phyloP scores from a whole-genome alignment of 1,139 yeast genomes.

The Sugiyamaella grinbergsii region DNA sequence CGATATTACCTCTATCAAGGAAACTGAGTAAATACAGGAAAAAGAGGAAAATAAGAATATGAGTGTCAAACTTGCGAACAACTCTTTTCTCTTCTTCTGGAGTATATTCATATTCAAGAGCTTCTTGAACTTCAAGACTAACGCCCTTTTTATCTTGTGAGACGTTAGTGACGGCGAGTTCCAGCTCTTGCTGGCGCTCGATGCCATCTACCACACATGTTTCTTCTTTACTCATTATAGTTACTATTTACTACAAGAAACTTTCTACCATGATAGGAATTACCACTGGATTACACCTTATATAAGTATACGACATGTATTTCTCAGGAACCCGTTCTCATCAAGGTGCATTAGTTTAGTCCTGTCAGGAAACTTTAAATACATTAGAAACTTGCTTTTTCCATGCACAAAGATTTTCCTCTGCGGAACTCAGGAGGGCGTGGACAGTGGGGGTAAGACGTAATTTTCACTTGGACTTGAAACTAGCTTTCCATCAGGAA shows the following conservation, averaged over 20 bases:
- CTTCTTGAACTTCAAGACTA: slow-evolving; percentile 19
- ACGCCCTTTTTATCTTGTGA: slow-evolving; percentile 12
- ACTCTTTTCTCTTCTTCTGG: slow-evolving; percentile 27
- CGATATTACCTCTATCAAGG: slow-evolving; percentile 51
- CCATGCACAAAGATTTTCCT: neutral
- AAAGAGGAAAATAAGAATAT: slow-evolving; percentile 20
- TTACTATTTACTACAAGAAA: too few relatives aligned
- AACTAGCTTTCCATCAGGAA: too few relatives aligned
- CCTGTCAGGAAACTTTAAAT: too few relatives aligned
- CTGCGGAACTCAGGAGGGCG: neutral
- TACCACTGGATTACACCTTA: too few relatives aligned
- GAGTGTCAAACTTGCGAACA: slow-evolving; percentile 23
- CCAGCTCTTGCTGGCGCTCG: slow-evolving; percentile 7
- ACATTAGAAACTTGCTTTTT: too few relatives aligned
- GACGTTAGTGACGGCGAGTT: slow-evolving; percentile 9
- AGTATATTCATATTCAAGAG: slow-evolving; percentile 26
- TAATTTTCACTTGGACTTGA: too few relatives aligned
- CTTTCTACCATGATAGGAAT: too few relatives aligned
- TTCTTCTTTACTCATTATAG: slow-evolving; percentile 1
- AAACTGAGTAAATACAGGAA: slow-evolving; percentile 23
- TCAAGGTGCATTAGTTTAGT: too few relatives aligned
- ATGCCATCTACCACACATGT: neutral
- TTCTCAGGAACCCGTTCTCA: too few relatives aligned
- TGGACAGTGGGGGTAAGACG: slow-evolving; percentile 1
- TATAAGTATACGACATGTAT: too few relatives aligned